Evolutionary conservation across 495 filamentous ascomycete genomes (phyloP), one percentile per base, ranked within the genome.

Genomic region (Zalerion maritima): DNA sequence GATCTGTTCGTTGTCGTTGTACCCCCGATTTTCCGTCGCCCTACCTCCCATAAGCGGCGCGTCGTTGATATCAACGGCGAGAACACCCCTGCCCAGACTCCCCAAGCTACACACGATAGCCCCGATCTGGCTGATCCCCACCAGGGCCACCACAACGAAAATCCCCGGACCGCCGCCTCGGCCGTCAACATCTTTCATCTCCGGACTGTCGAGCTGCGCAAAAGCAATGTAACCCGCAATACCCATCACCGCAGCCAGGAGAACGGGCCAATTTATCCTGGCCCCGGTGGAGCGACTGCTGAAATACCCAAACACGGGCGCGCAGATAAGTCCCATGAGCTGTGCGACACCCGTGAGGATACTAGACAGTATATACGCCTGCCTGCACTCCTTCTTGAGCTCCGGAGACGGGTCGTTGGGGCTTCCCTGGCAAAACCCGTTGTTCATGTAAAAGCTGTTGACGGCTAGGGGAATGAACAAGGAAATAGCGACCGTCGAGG

Each of bases 401-500:
- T 83, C 78, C 0, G 65, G 67, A 0, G 58, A 67, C 2, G 62
- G 62, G 32, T 68, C 62, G 35, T 64, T 60, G 19, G 66, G 65
- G 2, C 66, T 62, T 7, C 69, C 71, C 26, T 67, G 54, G 55
- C 89, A 97, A 26, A 77, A 70, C 5, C 83, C 85, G 27, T 77
- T 73, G n/a, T 49, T 53, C 26, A 83, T 75, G 51, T 87, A 97
- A 50, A 83, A 94, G 21, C 75, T 64, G 43, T 99, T 94, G 34
- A 93, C 71, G 37, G 74, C 87, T 3, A 99, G 64, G 4, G 89
- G 91, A 28, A 99, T 75, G 57, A 94, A 99, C 6, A 94, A 62
- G 1, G 82, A 87, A 31, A 96, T 92, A 7, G 78, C 86, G 23
- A 99, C 87, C 0, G 85, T 92, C n/a, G 83, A 93, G 7, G 89